Conservation (phyloP, 257 asterid genomes). For the Knoxia roxburghii region DNA sequence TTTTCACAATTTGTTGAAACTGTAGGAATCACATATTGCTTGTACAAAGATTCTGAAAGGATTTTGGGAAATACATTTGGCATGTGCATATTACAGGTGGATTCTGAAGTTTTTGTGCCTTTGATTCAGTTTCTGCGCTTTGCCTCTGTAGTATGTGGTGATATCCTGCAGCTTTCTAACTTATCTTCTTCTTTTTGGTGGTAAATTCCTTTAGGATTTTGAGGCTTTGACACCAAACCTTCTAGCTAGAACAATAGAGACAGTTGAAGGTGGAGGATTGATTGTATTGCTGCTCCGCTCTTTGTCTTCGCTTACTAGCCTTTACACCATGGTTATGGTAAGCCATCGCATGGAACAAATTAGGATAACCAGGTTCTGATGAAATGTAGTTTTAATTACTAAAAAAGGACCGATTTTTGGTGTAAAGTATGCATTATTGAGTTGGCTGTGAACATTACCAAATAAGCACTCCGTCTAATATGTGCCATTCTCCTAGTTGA, state of each 20-base stretch:
- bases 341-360: not conserved
- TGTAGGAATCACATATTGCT: conserved; percentile 69
- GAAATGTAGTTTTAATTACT: not conserved
- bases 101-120: conserved; percentile 5
- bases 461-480: no score
- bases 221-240: conserved; percentile 98
- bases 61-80: conserved; percentile 96
- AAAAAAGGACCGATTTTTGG: no score
- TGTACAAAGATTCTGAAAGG: conserved; percentile 86
- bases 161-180: not conserved
- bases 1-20: conserved; percentile 72
- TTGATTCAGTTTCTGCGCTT: conserved; percentile 2
- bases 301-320: conserved; percentile 77
- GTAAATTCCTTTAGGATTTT: conserved; percentile 51
- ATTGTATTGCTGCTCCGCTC: conserved; percentile 81
- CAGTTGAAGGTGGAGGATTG: conserved; percentile 99
- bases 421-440: not conserved
- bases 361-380: not conserved
- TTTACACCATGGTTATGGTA: conserved; percentile 97
- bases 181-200: not conserved
- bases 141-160: not conserved
- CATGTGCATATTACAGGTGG: conserved; percentile 96
- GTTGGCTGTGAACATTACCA: no score
- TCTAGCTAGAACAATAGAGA: conserved; percentile 97
- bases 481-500: no score